These are phyloP conservation scores for Hanseniaspora jakobsenii DNA, from an alignment of 805 yeast genomes.

Conservation along the genomic window DNA sequence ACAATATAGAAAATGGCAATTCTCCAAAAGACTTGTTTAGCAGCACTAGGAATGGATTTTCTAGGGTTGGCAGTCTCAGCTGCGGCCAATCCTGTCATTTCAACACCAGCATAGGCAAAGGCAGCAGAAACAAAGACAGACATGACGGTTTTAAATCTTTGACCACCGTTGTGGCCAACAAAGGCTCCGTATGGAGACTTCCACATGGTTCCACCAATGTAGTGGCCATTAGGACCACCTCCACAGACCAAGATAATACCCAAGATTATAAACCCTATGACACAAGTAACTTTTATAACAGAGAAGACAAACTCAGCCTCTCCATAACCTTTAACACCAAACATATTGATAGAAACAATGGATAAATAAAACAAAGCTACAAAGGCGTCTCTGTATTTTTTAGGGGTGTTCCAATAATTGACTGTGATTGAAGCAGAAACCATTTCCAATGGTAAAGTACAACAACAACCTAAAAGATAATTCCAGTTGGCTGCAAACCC, in stretches of 20 bases:
- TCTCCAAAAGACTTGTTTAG: constrained; percentile 77
- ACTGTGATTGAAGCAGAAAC: constrained; percentile 45
- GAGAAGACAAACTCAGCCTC: constrained; percentile 43
- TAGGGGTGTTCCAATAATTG: constrained; percentile 37
- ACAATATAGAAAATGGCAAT: constrained; percentile 58
- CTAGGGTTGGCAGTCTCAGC: constrained; percentile 66
- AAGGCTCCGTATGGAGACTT: constrained; percentile 37
- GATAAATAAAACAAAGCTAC: constrained; percentile 39
- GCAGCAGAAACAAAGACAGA: constrained; percentile 67
- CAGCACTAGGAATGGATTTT: constrained; percentile 54
- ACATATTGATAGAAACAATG: constrained; percentile 38
- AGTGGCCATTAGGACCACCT: constrained; percentile 38
- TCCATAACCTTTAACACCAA: constrained; percentile 46
- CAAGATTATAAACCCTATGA: constrained; percentile 42
- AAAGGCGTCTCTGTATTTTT: constrained; percentile 37
- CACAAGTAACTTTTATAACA: constrained; percentile 37
- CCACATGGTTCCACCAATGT: constrained; percentile 42
- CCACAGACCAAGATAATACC: constrained; percentile 41
- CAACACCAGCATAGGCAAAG: constrained; percentile 65
- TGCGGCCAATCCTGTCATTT: constrained; percentile 62
- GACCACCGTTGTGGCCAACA: constrained; percentile 33
- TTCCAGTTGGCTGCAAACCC: constrained; percentile 54
- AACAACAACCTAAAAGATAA: constrained; percentile 41
- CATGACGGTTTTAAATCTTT: constrained; percentile 49
- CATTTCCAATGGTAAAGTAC: constrained; percentile 39